Base-by-base conservation (phyloP, 768 basidiomycete genomes). In the Lactarius pseudohatsudake region DNA sequence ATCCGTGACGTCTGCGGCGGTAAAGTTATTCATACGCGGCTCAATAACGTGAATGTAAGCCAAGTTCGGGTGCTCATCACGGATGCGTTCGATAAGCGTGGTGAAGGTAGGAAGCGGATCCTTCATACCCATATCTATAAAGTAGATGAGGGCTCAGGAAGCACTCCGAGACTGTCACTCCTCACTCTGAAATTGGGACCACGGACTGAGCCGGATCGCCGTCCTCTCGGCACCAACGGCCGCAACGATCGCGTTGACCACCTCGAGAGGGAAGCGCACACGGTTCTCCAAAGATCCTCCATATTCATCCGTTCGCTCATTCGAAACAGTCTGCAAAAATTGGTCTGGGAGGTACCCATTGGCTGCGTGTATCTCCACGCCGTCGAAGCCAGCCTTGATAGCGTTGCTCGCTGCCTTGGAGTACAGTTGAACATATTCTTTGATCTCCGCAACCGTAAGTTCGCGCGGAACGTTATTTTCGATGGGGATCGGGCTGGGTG, bases 201-300 rank as follows among this genome's bases (percentile, higher is more conserved):
- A 80, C 7, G 76, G 80, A 58, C 75, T 76, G 41, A 81, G 40
- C 1, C 80, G 76, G 63, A 82, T 70, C 2, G 75, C 81, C 22
- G 75, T 74, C 43, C 76, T 74, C 43, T 78, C 76, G 22, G 74
- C 72, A 2, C 82, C 82, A 38, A 81, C 72, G 1, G 79, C 76
- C 3, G 72, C 65, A 36, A 67, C 61, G 36, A 81, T 74, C 8
- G 79, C 78, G 16, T 77, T 71, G 45, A 78, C 67, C 47, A 79
- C 76, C 65, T 79, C 77, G n/a, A 79, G 73, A 2, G 74, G 67
- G 74, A 84, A 82, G 8, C 79, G 74, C 3, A 74, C 66, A 13
- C 83, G 74, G 72, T 81, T 81, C 71, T 81, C 78, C 59, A 82
- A 64, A 11, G 75, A 76, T 2, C 83, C 82, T 3, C 83, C 82